A percentile compares a stretch with the other conserved stretches of the same genome.
phyloP scores from a whole-genome alignment of 148 eudicot genomes.

The Arbutus unedo region DNA sequence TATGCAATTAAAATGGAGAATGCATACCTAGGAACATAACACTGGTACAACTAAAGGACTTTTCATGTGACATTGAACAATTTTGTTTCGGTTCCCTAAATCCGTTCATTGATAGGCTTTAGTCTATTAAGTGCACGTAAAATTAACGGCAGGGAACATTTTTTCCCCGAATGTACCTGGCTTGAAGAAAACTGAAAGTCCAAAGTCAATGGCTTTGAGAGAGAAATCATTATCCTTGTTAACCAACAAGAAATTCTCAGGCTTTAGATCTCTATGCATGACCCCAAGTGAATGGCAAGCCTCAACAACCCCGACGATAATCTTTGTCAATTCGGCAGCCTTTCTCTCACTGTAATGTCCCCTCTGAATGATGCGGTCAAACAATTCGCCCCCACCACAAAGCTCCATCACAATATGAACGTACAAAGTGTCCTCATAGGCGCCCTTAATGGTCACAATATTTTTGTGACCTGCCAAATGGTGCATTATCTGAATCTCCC shows the following conservation, averaged over 20 bases:
- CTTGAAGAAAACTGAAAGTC: slow-evolving; percentile 93
- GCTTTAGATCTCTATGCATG: slow-evolving; percentile 91
- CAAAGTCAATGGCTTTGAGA: slow-evolving; percentile 93
- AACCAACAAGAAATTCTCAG: slow-evolving; percentile 87
- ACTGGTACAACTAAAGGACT: neutral
- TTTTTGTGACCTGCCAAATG: slow-evolving; percentile 91
- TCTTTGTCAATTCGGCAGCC: slow-evolving; percentile 91
- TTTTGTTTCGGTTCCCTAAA: neutral
- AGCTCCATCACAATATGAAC: slow-evolving; percentile 96
- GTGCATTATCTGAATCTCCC: slow-evolving; percentile 99
- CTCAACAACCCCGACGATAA: slow-evolving; percentile 91
- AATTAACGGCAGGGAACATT: slow-evolving; percentile 1
- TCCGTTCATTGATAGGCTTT: neutral
- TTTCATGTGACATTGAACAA: neutral
- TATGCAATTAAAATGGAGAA: neutral
- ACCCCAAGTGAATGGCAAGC: slow-evolving; percentile 96
- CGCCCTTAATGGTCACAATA: slow-evolving; percentile 84
- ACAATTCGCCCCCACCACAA: slow-evolving; percentile 88
- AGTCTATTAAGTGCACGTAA: neutral
- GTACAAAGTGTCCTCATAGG: slow-evolving; percentile 81
- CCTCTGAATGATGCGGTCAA: slow-evolving; percentile 84
- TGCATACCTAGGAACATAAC: neutral
- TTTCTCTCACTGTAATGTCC: slow-evolving; percentile 89
- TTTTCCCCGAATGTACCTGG: slow-evolving; percentile 53
- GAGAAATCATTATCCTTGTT: slow-evolving; percentile 92